phyloP scores from a whole-genome alignment of 768 basidiomycete genomes.

The Serpula lacrymans region DNA sequence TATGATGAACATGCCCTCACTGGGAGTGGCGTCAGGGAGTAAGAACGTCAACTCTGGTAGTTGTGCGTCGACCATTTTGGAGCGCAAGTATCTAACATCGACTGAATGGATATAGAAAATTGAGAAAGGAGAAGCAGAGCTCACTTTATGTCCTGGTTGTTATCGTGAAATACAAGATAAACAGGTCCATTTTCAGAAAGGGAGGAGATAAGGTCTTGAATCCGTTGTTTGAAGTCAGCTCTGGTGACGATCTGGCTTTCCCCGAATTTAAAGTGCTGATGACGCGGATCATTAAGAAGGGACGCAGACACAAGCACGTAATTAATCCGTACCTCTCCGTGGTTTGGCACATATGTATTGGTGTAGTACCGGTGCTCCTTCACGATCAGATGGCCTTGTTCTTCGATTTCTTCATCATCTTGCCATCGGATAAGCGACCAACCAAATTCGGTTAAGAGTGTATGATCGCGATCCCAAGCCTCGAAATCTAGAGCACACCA shows the following conservation, averaged over 20 bases:
- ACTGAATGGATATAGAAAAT: not conserved
- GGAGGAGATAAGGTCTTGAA: conserved; percentile 43
- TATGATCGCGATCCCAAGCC: conserved; percentile 77
- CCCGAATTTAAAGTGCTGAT: conserved; percentile 67
- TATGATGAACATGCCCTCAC: conserved; percentile 57
- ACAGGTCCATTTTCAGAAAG: conserved; percentile 51
- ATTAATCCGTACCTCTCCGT: conserved; percentile 52
- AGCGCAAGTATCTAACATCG: conserved; percentile 48
- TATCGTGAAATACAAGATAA: conserved; percentile 81
- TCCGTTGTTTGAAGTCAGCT: conserved; percentile 46
- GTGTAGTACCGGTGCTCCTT: conserved; percentile 53
- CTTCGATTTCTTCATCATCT: conserved; percentile 42
- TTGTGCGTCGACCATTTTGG: conserved; percentile 46
- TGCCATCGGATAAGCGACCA: conserved; percentile 62
- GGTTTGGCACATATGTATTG: conserved; percentile 65
- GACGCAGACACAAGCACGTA: not conserved
- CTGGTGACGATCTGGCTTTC: conserved; percentile 51
- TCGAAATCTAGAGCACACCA: conserved; percentile 85
- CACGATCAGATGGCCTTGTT: conserved; percentile 60
- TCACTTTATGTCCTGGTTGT: conserved; percentile 73
- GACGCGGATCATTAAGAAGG: not conserved
- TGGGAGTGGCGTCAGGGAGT: conserved; percentile 54
- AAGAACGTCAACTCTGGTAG: conserved; percentile 49
- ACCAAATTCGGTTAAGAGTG: conserved; percentile 78
- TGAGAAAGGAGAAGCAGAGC: conserved; percentile 7